phyloP scores from a whole-genome alignment of 495 filamentous ascomycete genomes.

The Clavariopsis aquatica region DNA sequence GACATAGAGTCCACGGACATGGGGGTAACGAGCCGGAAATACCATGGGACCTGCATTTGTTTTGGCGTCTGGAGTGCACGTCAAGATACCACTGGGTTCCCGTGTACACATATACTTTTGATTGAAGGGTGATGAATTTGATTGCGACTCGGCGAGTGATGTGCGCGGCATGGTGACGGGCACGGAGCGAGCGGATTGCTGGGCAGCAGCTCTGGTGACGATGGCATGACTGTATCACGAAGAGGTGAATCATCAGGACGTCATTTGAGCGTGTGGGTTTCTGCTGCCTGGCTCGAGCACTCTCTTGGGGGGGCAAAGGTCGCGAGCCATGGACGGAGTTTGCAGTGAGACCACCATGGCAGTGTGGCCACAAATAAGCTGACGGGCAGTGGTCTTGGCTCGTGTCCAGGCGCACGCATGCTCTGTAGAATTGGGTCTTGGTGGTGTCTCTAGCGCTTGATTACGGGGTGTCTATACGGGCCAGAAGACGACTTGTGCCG shows the following conservation, averaged over 20 bases:
- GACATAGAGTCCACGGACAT: constrained; percentile 17
- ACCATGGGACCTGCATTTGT: constrained; percentile 22
- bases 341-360: background rate
- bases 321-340: background rate
- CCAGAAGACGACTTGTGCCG: constrained; percentile 6
- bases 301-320: background rate
- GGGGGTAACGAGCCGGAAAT: constrained; percentile 19
- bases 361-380: constrained; percentile 3
- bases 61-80: constrained; percentile 20
- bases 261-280: background rate
- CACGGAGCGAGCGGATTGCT: background rate
- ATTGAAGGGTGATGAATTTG: constrained; percentile 24
- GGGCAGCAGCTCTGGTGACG: background rate
- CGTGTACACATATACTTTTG: constrained; percentile 9
- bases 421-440: background rate
- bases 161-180: constrained; percentile 6
- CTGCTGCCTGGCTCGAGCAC: constrained; percentile 12
- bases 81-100: constrained; percentile 10
- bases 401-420: background rate
- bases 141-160: constrained; percentile 13
- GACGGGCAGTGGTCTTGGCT: background rate
- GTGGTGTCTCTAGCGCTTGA: constrained; percentile 20
- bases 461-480: constrained; percentile 19
- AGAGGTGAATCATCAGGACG: background rate
- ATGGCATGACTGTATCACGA: background rate